phyloP scores from a whole-genome alignment of 805 yeast species.

The Scheffersomyces lignosus region DNA sequence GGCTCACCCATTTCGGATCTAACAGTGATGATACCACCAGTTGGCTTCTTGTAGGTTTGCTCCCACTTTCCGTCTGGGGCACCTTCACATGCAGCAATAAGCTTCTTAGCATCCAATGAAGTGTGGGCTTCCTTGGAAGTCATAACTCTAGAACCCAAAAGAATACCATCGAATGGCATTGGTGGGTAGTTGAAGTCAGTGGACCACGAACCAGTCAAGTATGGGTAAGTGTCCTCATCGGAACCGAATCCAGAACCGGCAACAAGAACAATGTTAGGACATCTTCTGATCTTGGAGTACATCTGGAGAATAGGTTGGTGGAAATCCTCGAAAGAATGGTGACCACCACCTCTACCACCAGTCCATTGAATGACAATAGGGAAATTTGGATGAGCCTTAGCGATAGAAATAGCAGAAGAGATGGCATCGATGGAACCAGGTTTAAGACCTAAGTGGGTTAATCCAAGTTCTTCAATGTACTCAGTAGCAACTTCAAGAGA shows the following conservation, averaged over 20 bases:
- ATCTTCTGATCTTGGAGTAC: constrained; percentile 92
- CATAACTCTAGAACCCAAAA: constrained; percentile 97
- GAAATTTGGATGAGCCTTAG: constrained; percentile 93
- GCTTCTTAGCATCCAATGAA: constrained; percentile 88
- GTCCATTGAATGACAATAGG: constrained; percentile 99
- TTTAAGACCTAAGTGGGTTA: constrained; percentile 92
- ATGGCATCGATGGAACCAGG: constrained; percentile 97
- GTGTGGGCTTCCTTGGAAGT: constrained; percentile 95
- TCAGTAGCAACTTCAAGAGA: constrained; percentile 96
- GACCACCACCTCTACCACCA: constrained; percentile 99
- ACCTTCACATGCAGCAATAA: constrained; percentile 90
- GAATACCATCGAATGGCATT: constrained; percentile 98
- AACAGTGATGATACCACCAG: constrained; percentile 97
- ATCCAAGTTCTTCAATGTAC: constrained; percentile 87
- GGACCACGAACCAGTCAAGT: constrained; percentile 98
- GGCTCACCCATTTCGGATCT: constrained; percentile 99
- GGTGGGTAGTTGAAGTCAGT: constrained; percentile 83
- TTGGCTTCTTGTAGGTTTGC: constrained; percentile 86
- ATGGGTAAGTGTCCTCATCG: constrained; percentile 94
- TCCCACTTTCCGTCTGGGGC: constrained; percentile 91
- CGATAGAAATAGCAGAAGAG: constrained; percentile 81
- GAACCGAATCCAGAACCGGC: constrained; percentile 99
- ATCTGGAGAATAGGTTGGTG: constrained; percentile 95
- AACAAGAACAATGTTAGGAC: constrained; percentile 81
- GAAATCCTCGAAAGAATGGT: constrained; percentile 98